A percentile compares a stretch with the other conserved stretches of the same genome.
Conservation (phyloP, 352 stramenopile species). For the Blastocystis sp. region DNA sequence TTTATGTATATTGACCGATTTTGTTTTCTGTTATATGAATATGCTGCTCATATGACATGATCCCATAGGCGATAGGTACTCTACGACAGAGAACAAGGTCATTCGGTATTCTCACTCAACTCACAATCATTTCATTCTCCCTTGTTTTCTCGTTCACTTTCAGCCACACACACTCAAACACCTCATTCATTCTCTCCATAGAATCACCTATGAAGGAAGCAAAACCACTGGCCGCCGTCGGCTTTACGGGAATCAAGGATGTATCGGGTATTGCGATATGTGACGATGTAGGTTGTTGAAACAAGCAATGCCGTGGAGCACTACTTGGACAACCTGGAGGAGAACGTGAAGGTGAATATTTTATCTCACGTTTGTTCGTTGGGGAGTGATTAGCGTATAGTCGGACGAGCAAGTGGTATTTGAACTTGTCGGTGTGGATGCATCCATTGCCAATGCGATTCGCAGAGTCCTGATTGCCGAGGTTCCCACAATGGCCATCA, state of each 20-base stretch:
- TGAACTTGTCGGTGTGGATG: conserved; percentile 60
- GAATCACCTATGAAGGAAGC: neutral
- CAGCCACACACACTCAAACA: neutral
- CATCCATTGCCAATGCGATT: conserved; percentile 61
- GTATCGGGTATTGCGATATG: neutral
- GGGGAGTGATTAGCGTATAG: neutral
- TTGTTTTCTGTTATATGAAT: neutral
- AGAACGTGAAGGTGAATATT: conserved; percentile 31
- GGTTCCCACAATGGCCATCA: conserved; percentile 61
- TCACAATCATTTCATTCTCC: neutral
- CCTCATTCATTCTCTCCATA: neutral
- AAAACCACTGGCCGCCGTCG: neutral
- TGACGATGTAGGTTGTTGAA: neutral
- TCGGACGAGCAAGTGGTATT: conserved; percentile 56
- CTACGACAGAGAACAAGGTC: too few relatives aligned
- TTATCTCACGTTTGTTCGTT: neutral
- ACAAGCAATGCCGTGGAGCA: conserved; percentile 23
- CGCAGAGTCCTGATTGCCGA: conserved; percentile 61
- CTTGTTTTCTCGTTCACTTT: neutral
- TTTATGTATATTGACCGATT: neutral
- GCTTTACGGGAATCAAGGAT: conserved; percentile 1
- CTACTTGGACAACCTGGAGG: neutral
- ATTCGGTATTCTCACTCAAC: too few relatives aligned
- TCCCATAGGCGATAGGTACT: too few relatives aligned
- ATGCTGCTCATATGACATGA: too few relatives aligned